Base-by-base conservation (phyloP, 805 yeast species). In the Clavispora phyllophila region DNA sequence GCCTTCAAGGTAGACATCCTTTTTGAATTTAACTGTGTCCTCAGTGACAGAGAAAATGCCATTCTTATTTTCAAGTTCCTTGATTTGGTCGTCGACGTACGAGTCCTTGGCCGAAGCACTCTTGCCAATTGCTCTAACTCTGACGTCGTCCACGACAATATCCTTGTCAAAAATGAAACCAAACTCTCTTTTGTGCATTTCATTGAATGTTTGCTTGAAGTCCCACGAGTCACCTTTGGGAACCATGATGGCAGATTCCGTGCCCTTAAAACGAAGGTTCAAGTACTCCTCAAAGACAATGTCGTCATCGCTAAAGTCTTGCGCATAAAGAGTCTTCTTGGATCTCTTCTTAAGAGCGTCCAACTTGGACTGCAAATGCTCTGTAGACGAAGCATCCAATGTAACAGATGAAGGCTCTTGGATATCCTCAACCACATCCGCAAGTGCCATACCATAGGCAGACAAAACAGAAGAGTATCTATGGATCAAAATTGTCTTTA, bases 391-490 rank as follows among this genome's bases (percentile, higher is more conserved):
- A 14, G 17, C 39, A 20, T 26, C 17, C 33, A 26, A 26, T 13
- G 20, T 29, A n/a, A 22, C 26, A n/a, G 37, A 35, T 2, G 27
- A 35, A 20, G 37, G 37, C 27, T 35, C 37, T 15, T 50, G 56
- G 32, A 44, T 44, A 22, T 52, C 56, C 38, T 46, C 53, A 13
- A 52, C 56, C 42, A 52, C 51, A 27, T 52, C 56, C 2, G 56
- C 56, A 43, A 52, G 45, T 9, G 51, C 50, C 51, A 52, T 52
- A 6, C 56, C 56, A 39, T 52, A 52, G 8, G 56, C 56, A 18
- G 56, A 52, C 22, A 52, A 38, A n/a, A 52, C 50, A 9, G 56
- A 52, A 28, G 51, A 46, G 44, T 52, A 52, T 8, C 49, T 41
- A 37, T 52, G 56, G 15, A 52, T 50, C 25, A 46, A 36, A 14